These are phyloP conservation scores for Colletotrichum tofieldiae DNA, from an alignment of 2,329 filamentous ascomycete genomes.

Conservation along the genomic window DNA sequence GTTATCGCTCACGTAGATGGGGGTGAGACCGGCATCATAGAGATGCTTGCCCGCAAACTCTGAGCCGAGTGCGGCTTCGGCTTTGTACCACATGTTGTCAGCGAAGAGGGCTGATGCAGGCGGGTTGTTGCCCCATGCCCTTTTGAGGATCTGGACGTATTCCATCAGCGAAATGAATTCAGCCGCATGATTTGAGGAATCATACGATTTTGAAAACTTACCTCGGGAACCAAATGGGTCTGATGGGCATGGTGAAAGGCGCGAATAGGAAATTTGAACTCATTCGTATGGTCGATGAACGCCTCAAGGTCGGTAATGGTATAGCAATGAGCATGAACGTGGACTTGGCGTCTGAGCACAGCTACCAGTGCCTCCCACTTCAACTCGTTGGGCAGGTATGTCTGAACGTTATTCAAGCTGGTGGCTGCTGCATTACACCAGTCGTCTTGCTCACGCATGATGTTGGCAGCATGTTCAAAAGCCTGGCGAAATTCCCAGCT, in stretches of 20 bases:
- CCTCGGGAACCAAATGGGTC: slow-evolving; percentile 76
- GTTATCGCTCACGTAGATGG: slow-evolving; percentile 79
- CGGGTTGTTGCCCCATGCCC: slow-evolving; percentile 67
- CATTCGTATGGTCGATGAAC: slow-evolving; percentile 79
- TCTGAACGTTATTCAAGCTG: slow-evolving; percentile 65
- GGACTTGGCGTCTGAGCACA: slow-evolving; percentile 76
- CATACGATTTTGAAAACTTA: slow-evolving; percentile 48
- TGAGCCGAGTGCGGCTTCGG: slow-evolving; percentile 75
- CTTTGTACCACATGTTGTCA: slow-evolving; percentile 82
- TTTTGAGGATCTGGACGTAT: slow-evolving; percentile 64
- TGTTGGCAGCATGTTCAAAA: slow-evolving; percentile 72
- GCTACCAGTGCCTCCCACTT: slow-evolving; percentile 75
- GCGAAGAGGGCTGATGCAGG: slow-evolving; percentile 76
- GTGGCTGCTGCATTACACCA: slow-evolving; percentile 74
- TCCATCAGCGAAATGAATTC: not conserved
- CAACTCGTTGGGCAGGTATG: slow-evolving; percentile 74
- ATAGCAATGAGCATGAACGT: slow-evolving; percentile 81
- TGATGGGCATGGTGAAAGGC: slow-evolving; percentile 81
- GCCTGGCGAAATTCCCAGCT: slow-evolving; percentile 79
- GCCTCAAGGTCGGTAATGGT: slow-evolving; percentile 78
- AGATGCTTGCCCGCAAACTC: slow-evolving; percentile 78
- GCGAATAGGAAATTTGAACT: slow-evolving; percentile 77
- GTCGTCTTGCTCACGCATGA: slow-evolving; percentile 75
- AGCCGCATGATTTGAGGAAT: not conserved
- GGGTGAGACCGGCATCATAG: slow-evolving; percentile 75